Evolutionary conservation across 768 basidiomycete species (phyloP), one percentile per base, ranked within the genome.

Genomic region (Panellus pusillus): DNA sequence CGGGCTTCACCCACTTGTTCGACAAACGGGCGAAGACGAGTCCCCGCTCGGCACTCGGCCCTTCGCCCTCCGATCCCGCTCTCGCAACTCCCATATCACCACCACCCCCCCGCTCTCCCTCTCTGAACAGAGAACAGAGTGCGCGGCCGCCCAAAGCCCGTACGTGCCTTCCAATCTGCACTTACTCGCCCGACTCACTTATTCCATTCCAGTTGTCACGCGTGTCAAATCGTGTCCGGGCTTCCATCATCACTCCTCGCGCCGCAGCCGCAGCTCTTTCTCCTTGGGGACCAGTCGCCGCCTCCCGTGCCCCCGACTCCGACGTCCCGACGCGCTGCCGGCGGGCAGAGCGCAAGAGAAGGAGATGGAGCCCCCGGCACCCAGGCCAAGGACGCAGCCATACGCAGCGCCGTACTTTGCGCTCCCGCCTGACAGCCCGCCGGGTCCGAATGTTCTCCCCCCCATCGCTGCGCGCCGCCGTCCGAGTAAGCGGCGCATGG

Each of bases 331-430:
- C 31, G 31, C 31, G 31, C 31, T 32, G 31, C 13, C 13, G 31
- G 31, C 13, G 6, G 31, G 13, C 7, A 7, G 31, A 32, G 31
- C 31, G 31, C 13, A 6, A 13, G 31, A 32, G 31, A 32, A 32
- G 31, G 31, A 32, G 31, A n/a, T n/a, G n/a, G n/a, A n/a, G n/a
- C n/a, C n/a, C n/a, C n/a, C n/a, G n/a, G n/a, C n/a, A n/a, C 44
- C 49, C 50, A 49, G 49, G 13, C 58, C 38, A 13, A 50, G 58
- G 8, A 60, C 59, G n/a, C 50, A 57, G n/a, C 55, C 55, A 14
- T 61, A 61, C 48, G 59, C 28, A 17, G 59, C 59, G 36, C 59
- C 59, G 36, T 61, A 61, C 27, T 61, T 57, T 44, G 47, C 56
- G 36, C 55, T 48, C 9, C 54, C 59, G 17, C 59, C 59, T 19